Percentiles rank a stretch among this genome's conserved stretches.
These are phyloP conservation scores for Fusarium verrucosum DNA, from an alignment of 2,329 filamentous ascomycete species.

Conservation along the genomic window DNA sequence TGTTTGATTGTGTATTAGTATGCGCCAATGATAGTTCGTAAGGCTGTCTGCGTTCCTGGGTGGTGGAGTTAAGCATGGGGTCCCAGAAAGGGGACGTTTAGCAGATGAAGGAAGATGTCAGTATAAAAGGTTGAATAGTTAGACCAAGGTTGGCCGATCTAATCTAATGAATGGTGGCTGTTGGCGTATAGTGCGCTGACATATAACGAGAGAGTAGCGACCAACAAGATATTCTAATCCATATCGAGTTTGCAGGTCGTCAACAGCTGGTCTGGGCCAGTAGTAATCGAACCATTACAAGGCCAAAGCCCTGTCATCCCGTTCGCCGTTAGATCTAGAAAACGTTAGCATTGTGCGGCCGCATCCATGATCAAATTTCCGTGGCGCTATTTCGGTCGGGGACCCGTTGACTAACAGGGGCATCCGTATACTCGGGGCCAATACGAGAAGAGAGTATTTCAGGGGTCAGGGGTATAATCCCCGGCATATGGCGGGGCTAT, in stretches of 20 bases:
- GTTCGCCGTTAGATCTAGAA: neutral
- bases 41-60: neutral
- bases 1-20: too few species aligned
- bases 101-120: neutral
- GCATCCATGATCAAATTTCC: neutral
- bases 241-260: neutral
- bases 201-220: neutral
- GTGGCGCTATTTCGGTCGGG: too few species aligned
- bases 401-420: neutral
- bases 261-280: too few species aligned
- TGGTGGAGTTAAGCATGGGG: neutral
- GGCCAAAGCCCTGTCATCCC: neutral
- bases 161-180: neutral
- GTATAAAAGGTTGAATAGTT: neutral
- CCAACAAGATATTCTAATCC: neutral
- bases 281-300: neutral
- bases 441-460: neutral
- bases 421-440: neutral
- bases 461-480: neutral
- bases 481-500: neutral
- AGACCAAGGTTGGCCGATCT: neutral
- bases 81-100: constrained; percentile 15
- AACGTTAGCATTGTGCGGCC: neutral
- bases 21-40: neutral
- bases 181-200: neutral